phyloP scores from a whole-genome alignment of 345 rosid genomes.

The Ceriops tagal region DNA sequence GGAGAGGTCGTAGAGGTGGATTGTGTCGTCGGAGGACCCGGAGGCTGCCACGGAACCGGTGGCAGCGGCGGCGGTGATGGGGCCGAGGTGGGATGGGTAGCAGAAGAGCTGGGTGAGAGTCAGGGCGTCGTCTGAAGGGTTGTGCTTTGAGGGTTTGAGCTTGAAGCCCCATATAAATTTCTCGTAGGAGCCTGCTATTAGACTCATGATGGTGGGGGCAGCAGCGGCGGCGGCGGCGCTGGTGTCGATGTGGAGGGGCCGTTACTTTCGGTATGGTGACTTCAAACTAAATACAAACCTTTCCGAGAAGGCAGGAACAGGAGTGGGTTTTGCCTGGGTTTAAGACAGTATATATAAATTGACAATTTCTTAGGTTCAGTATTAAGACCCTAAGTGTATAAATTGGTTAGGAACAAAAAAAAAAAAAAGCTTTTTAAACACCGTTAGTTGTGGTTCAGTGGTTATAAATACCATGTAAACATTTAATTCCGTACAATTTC shows the following conservation, averaged over 20 bases:
- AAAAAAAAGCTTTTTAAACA: too few species aligned
- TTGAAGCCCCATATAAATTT: slow-evolving; percentile 84
- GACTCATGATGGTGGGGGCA: slow-evolving; percentile 38
- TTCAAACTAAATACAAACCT: too few species aligned
- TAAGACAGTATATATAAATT: neutral
- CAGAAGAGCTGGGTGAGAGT: slow-evolving; percentile 70
- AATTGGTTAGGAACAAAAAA: too few species aligned
- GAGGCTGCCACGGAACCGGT: slow-evolving; percentile 82
- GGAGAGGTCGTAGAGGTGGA: slow-evolving; percentile 81
- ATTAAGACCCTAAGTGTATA: too few species aligned
- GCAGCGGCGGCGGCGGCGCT: neutral
- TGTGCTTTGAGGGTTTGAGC: slow-evolving; percentile 50
- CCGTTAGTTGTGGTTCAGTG: too few species aligned
- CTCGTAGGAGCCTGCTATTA: slow-evolving; percentile 92
- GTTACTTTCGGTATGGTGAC: too few species aligned
- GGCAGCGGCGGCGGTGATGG: slow-evolving; percentile 75
- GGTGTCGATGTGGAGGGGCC: neutral
- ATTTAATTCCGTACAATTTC: too few species aligned
- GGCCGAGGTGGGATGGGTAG: slow-evolving; percentile 80
- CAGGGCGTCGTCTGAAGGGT: slow-evolving; percentile 31
- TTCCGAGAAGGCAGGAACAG: too few species aligned
- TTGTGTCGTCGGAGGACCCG: slow-evolving; percentile 73
- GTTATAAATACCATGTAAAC: too few species aligned
- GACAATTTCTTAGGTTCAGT: too few species aligned
- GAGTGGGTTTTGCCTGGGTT: neutral